phyloP scores from a whole-genome alignment of 139 green algal genomes.

The Chlamydomonas sp. region DNA sequence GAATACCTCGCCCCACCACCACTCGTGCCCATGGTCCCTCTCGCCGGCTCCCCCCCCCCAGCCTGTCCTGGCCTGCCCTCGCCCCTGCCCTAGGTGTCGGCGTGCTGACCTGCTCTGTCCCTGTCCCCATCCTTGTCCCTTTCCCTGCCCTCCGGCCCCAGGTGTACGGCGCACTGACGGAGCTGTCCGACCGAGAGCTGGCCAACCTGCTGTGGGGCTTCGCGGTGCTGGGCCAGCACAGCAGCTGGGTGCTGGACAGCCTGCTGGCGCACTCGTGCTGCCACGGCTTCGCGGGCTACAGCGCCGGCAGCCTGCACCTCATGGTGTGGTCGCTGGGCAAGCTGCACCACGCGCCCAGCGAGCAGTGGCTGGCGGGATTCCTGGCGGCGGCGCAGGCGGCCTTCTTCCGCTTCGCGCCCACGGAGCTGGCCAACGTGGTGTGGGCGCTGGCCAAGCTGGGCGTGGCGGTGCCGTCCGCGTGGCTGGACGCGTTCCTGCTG shows the following conservation, averaged over 20 bases:
- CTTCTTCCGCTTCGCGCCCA: constrained; percentile 58
- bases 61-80: neutral
- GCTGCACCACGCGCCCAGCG: constrained; percentile 47
- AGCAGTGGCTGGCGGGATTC: constrained; percentile 35
- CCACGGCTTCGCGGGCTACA: constrained; percentile 46
- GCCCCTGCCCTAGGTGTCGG: neutral
- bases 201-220: constrained; percentile 64
- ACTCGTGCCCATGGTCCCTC: too few species aligned
- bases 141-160: neutral
- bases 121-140: neutral
- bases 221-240: constrained; percentile 44
- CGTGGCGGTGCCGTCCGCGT: constrained; percentile 41
- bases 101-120: neutral
- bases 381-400: constrained; percentile 39
- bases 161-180: constrained; percentile 44
- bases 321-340: constrained; percentile 52
- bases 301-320: constrained; percentile 47
- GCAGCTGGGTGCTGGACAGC: constrained; percentile 36
- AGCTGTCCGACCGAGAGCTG: constrained; percentile 54
- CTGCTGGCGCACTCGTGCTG: constrained; percentile 39
- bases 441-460: constrained; percentile 60
- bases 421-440: constrained; percentile 57
- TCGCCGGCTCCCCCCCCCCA: too few species aligned
- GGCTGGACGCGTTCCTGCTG: constrained; percentile 57
- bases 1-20: too few species aligned